These are phyloP conservation scores for Rubia tinctorum DNA, from an alignment of 305 asterid species.

Conservation along the genomic window DNA sequence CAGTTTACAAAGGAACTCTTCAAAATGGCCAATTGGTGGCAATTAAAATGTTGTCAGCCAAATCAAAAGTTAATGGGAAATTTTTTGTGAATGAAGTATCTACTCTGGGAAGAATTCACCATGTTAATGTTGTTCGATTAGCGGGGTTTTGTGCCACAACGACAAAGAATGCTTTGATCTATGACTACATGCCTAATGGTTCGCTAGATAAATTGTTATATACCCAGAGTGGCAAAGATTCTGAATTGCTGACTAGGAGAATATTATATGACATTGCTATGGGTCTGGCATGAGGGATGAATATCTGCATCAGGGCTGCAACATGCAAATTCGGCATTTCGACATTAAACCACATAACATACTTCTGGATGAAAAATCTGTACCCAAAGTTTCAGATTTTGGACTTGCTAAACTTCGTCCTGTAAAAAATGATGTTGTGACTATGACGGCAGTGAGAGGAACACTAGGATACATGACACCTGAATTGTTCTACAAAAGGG, in stretches of 20 bases:
- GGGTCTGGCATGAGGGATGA: neutral
- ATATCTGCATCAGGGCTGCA: neutral
- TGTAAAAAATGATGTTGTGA: neutral
- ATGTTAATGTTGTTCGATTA: neutral
- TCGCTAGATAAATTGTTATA: neutral
- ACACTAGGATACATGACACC: neutral
- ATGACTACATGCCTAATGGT: neutral
- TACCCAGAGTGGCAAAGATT: neutral
- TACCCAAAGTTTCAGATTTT: neutral
- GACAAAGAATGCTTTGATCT: neutral
- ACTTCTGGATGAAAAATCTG: neutral
- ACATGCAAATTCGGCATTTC: slow-evolving; percentile 1
- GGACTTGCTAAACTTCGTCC: neutral
- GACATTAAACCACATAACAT: slow-evolving; percentile 5
- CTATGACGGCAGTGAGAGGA: neutral
- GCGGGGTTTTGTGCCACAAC: neutral
- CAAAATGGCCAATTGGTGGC: too few relatives aligned
- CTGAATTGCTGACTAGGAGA: neutral
- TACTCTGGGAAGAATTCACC: neutral
- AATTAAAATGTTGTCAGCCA: neutral
- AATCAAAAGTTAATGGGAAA: neutral
- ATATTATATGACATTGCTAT: neutral
- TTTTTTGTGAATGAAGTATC: neutral
- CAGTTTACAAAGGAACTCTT: too few relatives aligned
- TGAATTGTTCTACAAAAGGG: neutral